Base-by-base conservation (phyloP, 192 early-diverging fungal genomes). In the Coemansia sp. region DNA sequence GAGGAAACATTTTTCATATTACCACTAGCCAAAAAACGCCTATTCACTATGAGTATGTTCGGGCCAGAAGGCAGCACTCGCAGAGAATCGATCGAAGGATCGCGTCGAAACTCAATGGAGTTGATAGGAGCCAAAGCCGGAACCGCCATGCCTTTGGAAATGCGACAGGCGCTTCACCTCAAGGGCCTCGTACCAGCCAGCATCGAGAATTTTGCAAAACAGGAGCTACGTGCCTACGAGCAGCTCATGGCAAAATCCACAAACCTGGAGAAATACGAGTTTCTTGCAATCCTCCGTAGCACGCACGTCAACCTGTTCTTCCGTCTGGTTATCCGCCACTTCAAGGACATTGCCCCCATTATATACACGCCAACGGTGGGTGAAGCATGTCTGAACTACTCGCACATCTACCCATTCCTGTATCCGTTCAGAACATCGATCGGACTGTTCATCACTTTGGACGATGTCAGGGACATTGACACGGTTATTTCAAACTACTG, bases 241-340 rank as follows among this genome's bases (percentile, higher is more conserved):
- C 86, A 88, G 68, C 73, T 96, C 4, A 75, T 86, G 44, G 67
- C 87, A 64, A 86, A 91, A 63, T 61, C 81, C 6, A 83, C 84
- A 7, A 63, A 84, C 19, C 66, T 96, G 14, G 91, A 93, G 40
- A 91, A 93, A 65, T 93, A 92, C 66, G 77, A 86, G 56, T 94
- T 92, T 73, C 70, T 96, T 68, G 84, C 88, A 22, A 75, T 85
- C 56, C 77, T 96, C 63, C 82, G 87, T 63, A 87, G 82, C 47
- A 87, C 87, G 41, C 84, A 94, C 68, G 61, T 84, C 44, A 86
- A 83, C 50, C 78, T 96, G 40, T 96, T 94, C 67, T 96, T 94
- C 63, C 84, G 84, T 19, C 55, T 92, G 42, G 68, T 93, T 38
- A 70, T 86, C 59, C 85, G 89, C 34, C 84, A 96, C 56, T 79